phyloP scores from a whole-genome alignment of 768 basidiomycete species.

The Trametes coccinea region DNA sequence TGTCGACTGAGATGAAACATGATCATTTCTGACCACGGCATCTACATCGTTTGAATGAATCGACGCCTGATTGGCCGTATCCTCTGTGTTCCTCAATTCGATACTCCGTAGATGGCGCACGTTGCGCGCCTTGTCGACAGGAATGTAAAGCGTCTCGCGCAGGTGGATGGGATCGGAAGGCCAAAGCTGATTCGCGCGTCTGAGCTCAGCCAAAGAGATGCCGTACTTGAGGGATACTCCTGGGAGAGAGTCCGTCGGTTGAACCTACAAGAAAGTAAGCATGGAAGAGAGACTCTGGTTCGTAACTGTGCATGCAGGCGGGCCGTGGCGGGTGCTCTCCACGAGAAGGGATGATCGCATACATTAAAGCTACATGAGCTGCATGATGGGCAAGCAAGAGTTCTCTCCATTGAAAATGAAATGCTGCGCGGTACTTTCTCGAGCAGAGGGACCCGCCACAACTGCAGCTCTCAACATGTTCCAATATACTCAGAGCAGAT shows the following conservation, averaged over 20 bases:
- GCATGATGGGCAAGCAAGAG: no score
- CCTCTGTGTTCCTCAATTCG: no score
- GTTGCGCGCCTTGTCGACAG: slow-evolving; percentile 58
- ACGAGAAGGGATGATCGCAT: no score
- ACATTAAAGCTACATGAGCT: no score
- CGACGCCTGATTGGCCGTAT: no score
- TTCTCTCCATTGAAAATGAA: no score
- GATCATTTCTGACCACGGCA: neutral
- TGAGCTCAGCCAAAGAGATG: slow-evolving; percentile 77
- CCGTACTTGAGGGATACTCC: slow-evolving; percentile 90
- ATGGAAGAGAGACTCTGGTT: neutral
- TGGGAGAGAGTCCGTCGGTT: slow-evolving; percentile 75
- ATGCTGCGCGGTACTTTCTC: no score
- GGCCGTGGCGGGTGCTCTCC: no score
- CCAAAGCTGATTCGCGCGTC: slow-evolving; percentile 92
- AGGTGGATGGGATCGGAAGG: slow-evolving; percentile 89
- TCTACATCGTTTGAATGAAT: neutral
- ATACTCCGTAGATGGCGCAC: slow-evolving; percentile 35
- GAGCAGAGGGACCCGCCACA: no score
- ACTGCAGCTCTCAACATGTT: no score
- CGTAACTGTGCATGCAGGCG: no score
- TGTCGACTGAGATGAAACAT: neutral
- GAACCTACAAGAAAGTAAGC: slow-evolving; percentile 48
- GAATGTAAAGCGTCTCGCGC: slow-evolving; percentile 79
- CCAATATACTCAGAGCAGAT: neutral